Percentiles rank a stretch among this genome's conserved stretches.
Evolutionary conservation across 306 rosid genomes (phyloP).

Genomic region (Cucurbita maxima): DNA sequence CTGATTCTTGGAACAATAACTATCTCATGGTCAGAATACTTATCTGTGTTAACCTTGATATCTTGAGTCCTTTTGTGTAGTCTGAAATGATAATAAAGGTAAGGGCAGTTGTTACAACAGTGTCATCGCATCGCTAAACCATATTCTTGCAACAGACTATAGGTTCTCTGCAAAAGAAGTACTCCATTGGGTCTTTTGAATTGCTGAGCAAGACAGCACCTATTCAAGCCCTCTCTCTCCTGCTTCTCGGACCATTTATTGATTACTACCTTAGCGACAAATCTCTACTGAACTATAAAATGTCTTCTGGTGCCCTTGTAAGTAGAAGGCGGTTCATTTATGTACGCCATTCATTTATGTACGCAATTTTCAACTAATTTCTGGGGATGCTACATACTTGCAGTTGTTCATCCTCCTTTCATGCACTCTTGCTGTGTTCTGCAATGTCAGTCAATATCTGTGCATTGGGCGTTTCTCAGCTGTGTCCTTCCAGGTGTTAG

Average conservation of each 20-base stretch:
- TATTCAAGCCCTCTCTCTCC: conserved; percentile 75
- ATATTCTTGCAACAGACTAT: conserved; percentile 52
- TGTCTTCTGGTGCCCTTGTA: conserved; percentile 69
- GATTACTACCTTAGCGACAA: conserved; percentile 63
- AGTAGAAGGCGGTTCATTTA: conserved; percentile 13
- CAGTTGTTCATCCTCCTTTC: conserved; percentile 73
- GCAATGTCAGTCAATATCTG: conserved; percentile 85
- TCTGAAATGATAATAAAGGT: not conserved
- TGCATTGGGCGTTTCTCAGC: conserved; percentile 95
- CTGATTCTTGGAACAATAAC: not conserved
- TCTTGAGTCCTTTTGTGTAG: not conserved
- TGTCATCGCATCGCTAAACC: not conserved
- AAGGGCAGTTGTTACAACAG: not conserved
- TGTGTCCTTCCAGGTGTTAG: conserved; percentile 82
- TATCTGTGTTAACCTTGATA: not conserved
- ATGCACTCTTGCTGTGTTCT: conserved; percentile 66
- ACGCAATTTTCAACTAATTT: not conserved
- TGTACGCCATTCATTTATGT: not conserved
- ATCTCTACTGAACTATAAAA: conserved; percentile 49
- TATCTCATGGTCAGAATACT: not conserved
- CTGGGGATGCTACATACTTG: conserved; percentile 12
- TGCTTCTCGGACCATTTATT: conserved; percentile 62
- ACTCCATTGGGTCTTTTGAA: conserved; percentile 92
- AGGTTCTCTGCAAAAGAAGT: conserved; percentile 87
- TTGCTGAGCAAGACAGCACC: conserved; percentile 94